phyloP scores from a whole-genome alignment of 2,329 filamentous ascomycete species.

The Hypoxylon rubiginosum region DNA sequence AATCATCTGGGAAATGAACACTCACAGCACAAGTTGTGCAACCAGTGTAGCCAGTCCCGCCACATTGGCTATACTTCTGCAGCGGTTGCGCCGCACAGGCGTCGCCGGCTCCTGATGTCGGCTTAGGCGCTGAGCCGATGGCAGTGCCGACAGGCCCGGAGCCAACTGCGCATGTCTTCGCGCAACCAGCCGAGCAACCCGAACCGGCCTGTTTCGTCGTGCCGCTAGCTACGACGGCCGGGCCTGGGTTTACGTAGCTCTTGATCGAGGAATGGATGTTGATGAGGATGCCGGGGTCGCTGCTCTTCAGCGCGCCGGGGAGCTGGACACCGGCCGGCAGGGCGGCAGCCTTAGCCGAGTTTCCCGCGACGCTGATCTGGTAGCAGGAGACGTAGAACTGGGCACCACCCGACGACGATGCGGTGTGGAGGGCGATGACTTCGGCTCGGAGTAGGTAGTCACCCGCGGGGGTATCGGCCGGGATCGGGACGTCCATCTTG shows the following conservation, averaged over 20 bases:
- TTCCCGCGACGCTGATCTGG: constrained; percentile 50
- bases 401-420: constrained; percentile 50
- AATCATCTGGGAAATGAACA: neutral
- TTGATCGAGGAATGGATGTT: constrained; percentile 61
- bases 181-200: constrained; percentile 56
- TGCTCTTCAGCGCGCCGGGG: constrained; percentile 60
- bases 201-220: constrained; percentile 57
- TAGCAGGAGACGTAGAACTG: constrained; percentile 54
- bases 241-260: constrained; percentile 60
- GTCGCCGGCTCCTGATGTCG: constrained; percentile 20
- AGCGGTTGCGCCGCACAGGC: no score
- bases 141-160: constrained; percentile 48
- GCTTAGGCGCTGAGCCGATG: constrained; percentile 40
- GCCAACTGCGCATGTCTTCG: constrained; percentile 55
- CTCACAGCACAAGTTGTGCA: constrained; percentile 56
- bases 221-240: constrained; percentile 58
- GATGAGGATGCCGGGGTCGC: constrained; percentile 61
- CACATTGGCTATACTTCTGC: constrained; percentile 52
- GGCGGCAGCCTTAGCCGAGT: constrained; percentile 50
- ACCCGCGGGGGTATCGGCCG: constrained; percentile 57
- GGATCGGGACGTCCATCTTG: constrained; percentile 60
- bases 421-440: constrained; percentile 60
- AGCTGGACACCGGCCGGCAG: constrained; percentile 52
- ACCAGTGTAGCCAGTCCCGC: constrained; percentile 57
- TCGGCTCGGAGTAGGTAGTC: constrained; percentile 62